phyloP scores from a whole-genome alignment of 2,329 filamentous ascomycete species.

The Colletotrichum sp. region DNA sequence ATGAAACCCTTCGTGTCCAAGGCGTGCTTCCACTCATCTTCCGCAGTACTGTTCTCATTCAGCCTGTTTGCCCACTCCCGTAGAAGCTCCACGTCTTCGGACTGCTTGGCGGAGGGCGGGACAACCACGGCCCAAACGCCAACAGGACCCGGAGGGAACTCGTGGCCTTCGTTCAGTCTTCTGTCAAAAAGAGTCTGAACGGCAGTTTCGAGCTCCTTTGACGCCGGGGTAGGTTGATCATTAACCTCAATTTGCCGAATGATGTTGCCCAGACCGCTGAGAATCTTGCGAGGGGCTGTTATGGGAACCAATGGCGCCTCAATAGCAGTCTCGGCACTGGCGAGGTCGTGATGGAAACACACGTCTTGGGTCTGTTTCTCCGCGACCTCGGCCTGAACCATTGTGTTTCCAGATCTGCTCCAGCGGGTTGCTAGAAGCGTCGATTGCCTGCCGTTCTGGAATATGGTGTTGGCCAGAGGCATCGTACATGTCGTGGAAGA shows the following conservation, averaged over 20 bases:
- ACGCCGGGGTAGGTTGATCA: constrained; percentile 62
- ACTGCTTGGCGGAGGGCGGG: constrained; percentile 41
- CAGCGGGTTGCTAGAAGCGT: constrained; percentile 58
- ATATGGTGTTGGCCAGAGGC: constrained; percentile 79
- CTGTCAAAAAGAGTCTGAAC: constrained; percentile 64
- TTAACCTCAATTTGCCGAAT: constrained; percentile 65
- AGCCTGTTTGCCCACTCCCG: not conserved
- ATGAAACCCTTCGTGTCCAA: constrained; percentile 10
- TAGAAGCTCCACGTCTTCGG: not conserved
- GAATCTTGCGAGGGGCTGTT: constrained; percentile 66
- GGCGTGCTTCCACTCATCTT: constrained; percentile 11
- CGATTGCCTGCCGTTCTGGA: constrained; percentile 69
- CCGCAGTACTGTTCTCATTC: not conserved
- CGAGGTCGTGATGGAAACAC: constrained; percentile 21
- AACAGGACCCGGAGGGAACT: constrained; percentile 49
- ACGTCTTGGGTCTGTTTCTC: constrained; percentile 47
- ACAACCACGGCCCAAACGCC: constrained; percentile 77
- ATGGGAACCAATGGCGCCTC: constrained; percentile 62
- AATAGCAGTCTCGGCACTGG: constrained; percentile 25
- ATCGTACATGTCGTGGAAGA: constrained; percentile 47
- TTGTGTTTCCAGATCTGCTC: constrained; percentile 25
- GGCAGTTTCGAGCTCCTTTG: constrained; percentile 70
- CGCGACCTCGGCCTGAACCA: constrained; percentile 30
- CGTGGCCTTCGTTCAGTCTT: constrained; percentile 36
- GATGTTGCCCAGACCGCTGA: constrained; percentile 79